These are phyloP conservation scores for Amphibolis antarctica DNA, from an alignment of 106 monocot genomes.

Conservation along the genomic window DNA sequence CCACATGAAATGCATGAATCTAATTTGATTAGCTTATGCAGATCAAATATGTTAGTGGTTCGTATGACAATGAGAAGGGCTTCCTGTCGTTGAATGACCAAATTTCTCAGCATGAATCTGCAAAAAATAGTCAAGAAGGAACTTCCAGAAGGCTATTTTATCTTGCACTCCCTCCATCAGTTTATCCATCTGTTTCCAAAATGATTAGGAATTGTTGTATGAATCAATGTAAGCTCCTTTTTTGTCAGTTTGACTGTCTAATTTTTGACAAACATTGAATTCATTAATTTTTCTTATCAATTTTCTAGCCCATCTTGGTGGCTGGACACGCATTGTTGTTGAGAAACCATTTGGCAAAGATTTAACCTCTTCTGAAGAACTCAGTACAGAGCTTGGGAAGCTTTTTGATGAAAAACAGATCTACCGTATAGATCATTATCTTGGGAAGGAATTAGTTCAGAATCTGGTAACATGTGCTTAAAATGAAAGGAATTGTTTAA, in stretches of 20 bases:
- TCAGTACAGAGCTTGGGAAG: constrained; percentile 81
- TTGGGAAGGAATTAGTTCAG: constrained; percentile 95
- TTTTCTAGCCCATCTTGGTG: constrained; percentile 61
- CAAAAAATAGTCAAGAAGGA: constrained; percentile 55
- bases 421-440: constrained; percentile 94
- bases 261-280: background rate
- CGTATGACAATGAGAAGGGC: constrained; percentile 73
- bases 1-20: background rate
- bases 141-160: constrained; percentile 82
- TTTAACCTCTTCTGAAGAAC: constrained; percentile 72
- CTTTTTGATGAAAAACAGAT: constrained; percentile 83
- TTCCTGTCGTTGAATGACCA: constrained; percentile 63
- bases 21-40: constrained; percentile 17
- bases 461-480: constrained; percentile 51
- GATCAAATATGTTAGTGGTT: constrained; percentile 96
- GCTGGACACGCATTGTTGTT: constrained; percentile 90
- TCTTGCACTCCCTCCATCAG: constrained; percentile 94
- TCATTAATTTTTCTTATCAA: background rate
- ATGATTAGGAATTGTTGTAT: constrained; percentile 88
- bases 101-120: constrained; percentile 69
- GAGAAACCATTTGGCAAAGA: constrained; percentile 99
- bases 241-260: background rate
- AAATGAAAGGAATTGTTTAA: background rate
- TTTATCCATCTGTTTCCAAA: constrained; percentile 86
- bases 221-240: constrained; percentile 56